Conservation (phyloP, 805 yeast species). For the Wickerhamiella vanderwaltii region DNA sequence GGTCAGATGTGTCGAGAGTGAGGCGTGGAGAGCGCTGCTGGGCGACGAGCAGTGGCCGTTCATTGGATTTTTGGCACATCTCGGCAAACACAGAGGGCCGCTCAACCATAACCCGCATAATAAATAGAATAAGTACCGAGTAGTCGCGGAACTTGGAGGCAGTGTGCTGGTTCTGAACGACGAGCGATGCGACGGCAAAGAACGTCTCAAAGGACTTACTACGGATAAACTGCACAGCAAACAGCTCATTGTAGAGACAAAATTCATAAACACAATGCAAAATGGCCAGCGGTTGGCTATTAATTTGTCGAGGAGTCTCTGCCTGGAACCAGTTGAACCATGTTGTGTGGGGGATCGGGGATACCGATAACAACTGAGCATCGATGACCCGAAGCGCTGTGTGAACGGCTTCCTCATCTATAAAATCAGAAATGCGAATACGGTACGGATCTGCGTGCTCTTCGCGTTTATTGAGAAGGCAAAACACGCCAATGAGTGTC, state of each 20-base stretch:
- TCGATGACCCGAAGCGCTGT: conserved; percentile 24
- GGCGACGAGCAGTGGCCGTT: conserved; percentile 17
- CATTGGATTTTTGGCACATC: conserved; percentile 12
- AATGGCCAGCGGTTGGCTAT: conserved; percentile 12
- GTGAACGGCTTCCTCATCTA: conserved; percentile 28
- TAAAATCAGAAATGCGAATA: conserved; percentile 30
- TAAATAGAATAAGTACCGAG: conserved; percentile 24
- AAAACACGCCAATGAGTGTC: conserved; percentile 28
- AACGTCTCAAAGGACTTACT: conserved; percentile 22
- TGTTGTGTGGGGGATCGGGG: conserved; percentile 9
- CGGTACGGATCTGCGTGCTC: conserved; percentile 30
- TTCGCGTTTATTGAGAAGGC: conserved; percentile 27
- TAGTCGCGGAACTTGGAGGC: conserved; percentile 22
- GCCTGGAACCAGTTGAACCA: conserved; percentile 7
- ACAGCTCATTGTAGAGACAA: conserved; percentile 27
- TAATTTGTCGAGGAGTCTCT: neutral
- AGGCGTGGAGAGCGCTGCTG: conserved; percentile 23
- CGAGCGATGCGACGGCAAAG: conserved; percentile 24
- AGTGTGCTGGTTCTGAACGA: conserved; percentile 24
- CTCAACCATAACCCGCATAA: conserved; percentile 26
- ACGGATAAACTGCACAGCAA: conserved; percentile 24
- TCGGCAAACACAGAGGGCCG: conserved; percentile 15
- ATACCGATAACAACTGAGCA: conserved; percentile 19
- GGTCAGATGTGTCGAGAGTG: conserved; percentile 19
- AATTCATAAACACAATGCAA: conserved; percentile 27